phyloP scores from a whole-genome alignment of 2,329 filamentous ascomycete species.

The Endothia cerciana region DNA sequence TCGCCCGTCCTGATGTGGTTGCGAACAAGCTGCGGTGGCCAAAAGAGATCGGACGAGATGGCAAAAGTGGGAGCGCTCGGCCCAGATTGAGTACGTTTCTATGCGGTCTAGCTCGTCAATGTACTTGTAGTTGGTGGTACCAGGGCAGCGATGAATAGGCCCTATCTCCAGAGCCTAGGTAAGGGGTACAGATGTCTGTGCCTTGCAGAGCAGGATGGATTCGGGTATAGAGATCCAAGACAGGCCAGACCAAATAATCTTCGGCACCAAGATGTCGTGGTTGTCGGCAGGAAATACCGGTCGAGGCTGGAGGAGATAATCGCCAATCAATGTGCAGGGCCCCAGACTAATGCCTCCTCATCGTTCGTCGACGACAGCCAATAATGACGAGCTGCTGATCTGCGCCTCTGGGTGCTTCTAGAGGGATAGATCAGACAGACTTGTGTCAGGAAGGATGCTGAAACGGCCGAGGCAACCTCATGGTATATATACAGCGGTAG shows the following conservation, averaged over 20 bases:
- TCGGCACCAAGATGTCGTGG: too few relatives aligned
- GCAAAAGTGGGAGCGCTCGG: neutral
- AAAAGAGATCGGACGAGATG: conserved; percentile 9
- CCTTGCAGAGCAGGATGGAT: neutral
- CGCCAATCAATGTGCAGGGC: neutral
- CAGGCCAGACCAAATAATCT: too few relatives aligned
- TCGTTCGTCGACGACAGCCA: neutral
- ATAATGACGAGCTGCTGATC: neutral
- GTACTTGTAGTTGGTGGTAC: neutral
- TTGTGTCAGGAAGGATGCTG: conserved; percentile 27
- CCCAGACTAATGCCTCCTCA: neutral
- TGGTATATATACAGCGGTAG: conserved; percentile 21
- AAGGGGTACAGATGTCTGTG: neutral
- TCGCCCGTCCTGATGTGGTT: neutral
- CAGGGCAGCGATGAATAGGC: neutral
- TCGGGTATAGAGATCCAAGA: neutral
- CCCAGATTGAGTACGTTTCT: neutral
- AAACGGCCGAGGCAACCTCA: conserved; percentile 26
- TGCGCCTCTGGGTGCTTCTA: conserved; percentile 9
- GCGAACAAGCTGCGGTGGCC: neutral
- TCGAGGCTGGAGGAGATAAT: neutral
- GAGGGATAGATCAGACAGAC: conserved; percentile 20
- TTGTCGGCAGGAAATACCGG: neutral
- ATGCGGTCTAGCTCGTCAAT: neutral
- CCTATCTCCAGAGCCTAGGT: neutral